A percentile compares a stretch with the other conserved stretches of the same genome.
Evolutionary conservation across 441 rosid genomes (phyloP).

Genomic region (Arabidopsis hybrid): DNA sequence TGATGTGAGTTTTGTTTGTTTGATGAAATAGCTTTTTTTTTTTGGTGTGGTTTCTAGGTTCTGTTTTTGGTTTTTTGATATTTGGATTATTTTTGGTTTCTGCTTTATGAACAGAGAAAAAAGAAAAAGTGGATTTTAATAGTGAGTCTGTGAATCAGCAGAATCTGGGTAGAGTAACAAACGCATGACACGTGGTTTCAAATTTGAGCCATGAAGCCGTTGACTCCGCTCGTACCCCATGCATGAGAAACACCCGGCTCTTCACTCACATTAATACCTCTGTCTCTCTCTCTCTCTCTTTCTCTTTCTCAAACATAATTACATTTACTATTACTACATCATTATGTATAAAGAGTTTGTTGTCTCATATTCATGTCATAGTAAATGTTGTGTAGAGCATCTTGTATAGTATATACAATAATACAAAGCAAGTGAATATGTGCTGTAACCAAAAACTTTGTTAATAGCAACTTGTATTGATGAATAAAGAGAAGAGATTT

Average conservation of each 20-base stretch:
- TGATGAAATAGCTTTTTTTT: slow-evolving; percentile 7
- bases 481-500: no score
- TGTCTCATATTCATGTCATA: no score
- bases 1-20: slow-evolving; percentile 26
- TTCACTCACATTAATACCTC: slow-evolving; percentile 20
- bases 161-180: slow-evolving; percentile 30
- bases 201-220: slow-evolving; percentile 25
- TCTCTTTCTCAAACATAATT: background rate
- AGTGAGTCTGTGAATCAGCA: slow-evolving; percentile 29
- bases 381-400: background rate
- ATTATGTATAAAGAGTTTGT: background rate
- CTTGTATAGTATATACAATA: background rate
- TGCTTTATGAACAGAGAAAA: slow-evolving; percentile 8
- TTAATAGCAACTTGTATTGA: no score
- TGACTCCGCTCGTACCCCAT: slow-evolving; percentile 44
- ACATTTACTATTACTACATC: background rate
- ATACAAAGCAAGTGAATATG: no score
- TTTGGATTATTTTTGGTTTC: slow-evolving; percentile 37
- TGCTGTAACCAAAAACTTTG: no score
- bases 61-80: slow-evolving; percentile 25
- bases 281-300: background rate
- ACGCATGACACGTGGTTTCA: slow-evolving; percentile 28
- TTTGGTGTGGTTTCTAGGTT: no score
- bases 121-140: slow-evolving; percentile 16
- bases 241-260: slow-evolving; percentile 47